Evolutionary conservation across 31 red algal species (phyloP).

Genomic region (Bonnemaisonia californica): DNA sequence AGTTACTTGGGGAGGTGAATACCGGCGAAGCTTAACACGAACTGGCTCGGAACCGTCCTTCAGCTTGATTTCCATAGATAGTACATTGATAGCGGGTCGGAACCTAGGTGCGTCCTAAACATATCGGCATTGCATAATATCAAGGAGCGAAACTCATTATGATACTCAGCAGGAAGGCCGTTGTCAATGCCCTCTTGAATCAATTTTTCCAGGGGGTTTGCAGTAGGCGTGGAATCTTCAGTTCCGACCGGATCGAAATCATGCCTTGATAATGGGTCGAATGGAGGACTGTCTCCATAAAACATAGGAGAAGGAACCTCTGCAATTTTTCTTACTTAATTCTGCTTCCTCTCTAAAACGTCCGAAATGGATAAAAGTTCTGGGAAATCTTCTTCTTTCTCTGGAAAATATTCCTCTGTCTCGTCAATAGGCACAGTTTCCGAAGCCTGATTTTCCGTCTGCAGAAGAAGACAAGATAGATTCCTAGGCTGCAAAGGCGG

Average conservation of each 20-base stretch:
- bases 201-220: neutral
- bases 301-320: neutral
- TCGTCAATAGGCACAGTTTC: no score
- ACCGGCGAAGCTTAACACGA: constrained; percentile 2
- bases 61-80: neutral
- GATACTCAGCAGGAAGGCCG: neutral
- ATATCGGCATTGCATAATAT: neutral
- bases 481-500: neutral
- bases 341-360: neutral
- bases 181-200: neutral
- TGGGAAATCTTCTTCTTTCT: no score
- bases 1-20: neutral
- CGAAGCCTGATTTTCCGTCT: neutral
- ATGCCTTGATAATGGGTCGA: neutral
- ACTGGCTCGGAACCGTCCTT: neutral
- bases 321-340: neutral
- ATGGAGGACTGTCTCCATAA: neutral
- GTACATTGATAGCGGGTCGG: neutral
- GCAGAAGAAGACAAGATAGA: neutral
- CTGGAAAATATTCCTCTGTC: neutral
- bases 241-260: neutral
- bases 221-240: neutral
- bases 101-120: neutral
- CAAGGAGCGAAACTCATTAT: neutral
- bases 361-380: neutral